Conservation (phyloP, 805 yeast genomes). For the Candida koratica region DNA sequence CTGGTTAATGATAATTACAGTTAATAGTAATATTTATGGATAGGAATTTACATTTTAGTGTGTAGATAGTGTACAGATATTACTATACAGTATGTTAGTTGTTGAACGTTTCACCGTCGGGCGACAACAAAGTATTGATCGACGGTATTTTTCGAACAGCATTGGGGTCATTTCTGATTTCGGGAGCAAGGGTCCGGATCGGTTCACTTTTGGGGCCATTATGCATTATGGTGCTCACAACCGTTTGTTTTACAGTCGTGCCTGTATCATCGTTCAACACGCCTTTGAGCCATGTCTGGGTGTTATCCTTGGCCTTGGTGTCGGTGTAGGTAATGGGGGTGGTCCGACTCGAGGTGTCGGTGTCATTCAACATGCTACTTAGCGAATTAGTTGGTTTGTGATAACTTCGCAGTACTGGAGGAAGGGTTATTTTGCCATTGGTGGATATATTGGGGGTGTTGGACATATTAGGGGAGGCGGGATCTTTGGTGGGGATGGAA, state of each 20-base stretch:
- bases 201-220: conserved; percentile 8
- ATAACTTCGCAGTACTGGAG: conserved; percentile 10
- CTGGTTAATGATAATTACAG: too few species aligned
- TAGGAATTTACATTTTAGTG: too few species aligned
- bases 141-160: conserved; percentile 24
- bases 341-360: conserved; percentile 7
- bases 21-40: too few species aligned
- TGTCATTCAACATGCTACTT: conserved; percentile 8
- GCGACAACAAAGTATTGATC: conserved; percentile 29
- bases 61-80: too few species aligned
- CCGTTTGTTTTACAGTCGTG: background rate
- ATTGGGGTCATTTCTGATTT: conserved; percentile 8
- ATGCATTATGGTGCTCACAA: conserved; percentile 2
- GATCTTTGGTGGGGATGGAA: background rate
- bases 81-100: conserved; percentile 5
- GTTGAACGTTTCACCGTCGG: conserved; percentile 16
- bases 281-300: conserved; percentile 26
- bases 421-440: conserved; percentile 8
- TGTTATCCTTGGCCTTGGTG: conserved; percentile 9
- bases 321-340: conserved; percentile 7
- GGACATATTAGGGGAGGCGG: background rate
- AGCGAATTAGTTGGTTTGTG: conserved; percentile 10
- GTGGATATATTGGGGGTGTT: background rate
- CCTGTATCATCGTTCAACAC: conserved; percentile 23
- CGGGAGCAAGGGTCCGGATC: conserved; percentile 15